These are phyloP conservation scores for Aaosphaeria pasadenensis DNA, from an alignment of 2,329 filamentous ascomycete species.

Conservation along the genomic window DNA sequence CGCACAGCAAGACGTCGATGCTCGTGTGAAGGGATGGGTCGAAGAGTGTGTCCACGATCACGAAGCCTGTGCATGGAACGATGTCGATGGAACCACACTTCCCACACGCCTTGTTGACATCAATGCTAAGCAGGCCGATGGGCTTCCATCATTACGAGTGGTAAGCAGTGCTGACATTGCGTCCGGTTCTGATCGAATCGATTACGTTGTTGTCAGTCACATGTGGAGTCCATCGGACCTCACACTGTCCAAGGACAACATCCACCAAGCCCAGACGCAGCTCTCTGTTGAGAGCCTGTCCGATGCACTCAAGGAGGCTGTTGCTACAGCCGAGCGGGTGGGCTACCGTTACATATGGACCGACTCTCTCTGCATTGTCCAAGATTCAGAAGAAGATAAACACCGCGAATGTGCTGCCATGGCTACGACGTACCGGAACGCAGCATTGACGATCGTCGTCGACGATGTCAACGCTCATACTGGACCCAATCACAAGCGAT, in stretches of 20 bases:
- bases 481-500: background rate
- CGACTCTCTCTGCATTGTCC: slow-evolving; percentile 33
- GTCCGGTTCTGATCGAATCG: slow-evolving; percentile 2
- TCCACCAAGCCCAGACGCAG: slow-evolving; percentile 11
- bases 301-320: slow-evolving; percentile 21
- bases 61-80: slow-evolving; percentile 17
- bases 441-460: slow-evolving; percentile 29
- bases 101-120: slow-evolving; percentile 33
- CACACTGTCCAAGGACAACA: slow-evolving; percentile 15
- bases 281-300: slow-evolving; percentile 18
- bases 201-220: slow-evolving; percentile 30
- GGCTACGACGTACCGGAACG: slow-evolving; percentile 34
- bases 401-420: slow-evolving; percentile 26
- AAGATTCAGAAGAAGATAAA: slow-evolving; percentile 31
- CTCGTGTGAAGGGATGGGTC: slow-evolving; percentile 25
- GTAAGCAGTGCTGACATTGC: slow-evolving; percentile 19
- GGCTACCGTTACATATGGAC: slow-evolving; percentile 33
- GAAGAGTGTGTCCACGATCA: slow-evolving; percentile 25
- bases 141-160: slow-evolving; percentile 14
- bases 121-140: slow-evolving; percentile 12
- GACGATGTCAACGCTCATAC: slow-evolving; percentile 7
- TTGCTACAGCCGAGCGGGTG: slow-evolving; percentile 20
- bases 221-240: slow-evolving; percentile 19
- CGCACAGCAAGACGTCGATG: slow-evolving; percentile 4
- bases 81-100: slow-evolving; percentile 9